Evolutionary conservation across 2,329 filamentous ascomycete species (phyloP).

Genomic region (Aspergillus viridinutans): DNA sequence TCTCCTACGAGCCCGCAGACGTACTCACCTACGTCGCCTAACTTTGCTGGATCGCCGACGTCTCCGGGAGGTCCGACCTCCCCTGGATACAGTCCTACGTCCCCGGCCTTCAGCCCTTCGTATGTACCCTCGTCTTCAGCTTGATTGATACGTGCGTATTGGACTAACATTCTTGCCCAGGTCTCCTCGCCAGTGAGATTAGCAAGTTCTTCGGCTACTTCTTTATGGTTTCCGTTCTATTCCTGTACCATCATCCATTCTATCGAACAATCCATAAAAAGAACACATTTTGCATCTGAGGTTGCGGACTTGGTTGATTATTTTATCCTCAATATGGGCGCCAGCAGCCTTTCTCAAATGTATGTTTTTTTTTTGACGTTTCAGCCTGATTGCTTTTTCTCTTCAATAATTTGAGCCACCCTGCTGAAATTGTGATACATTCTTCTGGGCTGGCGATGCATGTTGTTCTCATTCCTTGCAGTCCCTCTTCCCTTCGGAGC

Average conservation of each 20-base stretch:
- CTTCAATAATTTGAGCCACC: slow-evolving; percentile 21
- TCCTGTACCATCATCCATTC: slow-evolving; percentile 38
- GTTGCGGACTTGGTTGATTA: slow-evolving; percentile 38
- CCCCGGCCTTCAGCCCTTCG: slow-evolving; percentile 42
- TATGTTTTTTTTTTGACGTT: slow-evolving; percentile 26
- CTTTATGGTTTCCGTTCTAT: slow-evolving; percentile 22
- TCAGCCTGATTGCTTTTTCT: slow-evolving; percentile 15
- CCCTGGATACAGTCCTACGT: slow-evolving; percentile 43
- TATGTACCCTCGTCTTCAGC: slow-evolving; percentile 22
- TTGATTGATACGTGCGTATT: background rate
- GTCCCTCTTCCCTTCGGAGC: slow-evolving; percentile 2
- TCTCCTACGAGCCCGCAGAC: slow-evolving; percentile 45
- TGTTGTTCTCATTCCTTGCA: slow-evolving; percentile 12
- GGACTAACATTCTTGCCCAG: slow-evolving; percentile 22
- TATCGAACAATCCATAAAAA: slow-evolving; percentile 25
- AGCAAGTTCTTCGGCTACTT: slow-evolving; percentile 17
- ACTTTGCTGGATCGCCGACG: slow-evolving; percentile 45
- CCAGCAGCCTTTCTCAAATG: slow-evolving; percentile 25
- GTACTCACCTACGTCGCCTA: slow-evolving; percentile 49
- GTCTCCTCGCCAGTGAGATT: slow-evolving; percentile 40
- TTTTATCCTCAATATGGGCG: slow-evolving; percentile 32
- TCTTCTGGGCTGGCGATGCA: slow-evolving; percentile 22
- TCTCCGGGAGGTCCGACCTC: slow-evolving; percentile 39
- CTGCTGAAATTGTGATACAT: slow-evolving; percentile 30
- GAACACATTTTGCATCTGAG: slow-evolving; percentile 34